Conservation (phyloP, 768 basidiomycete genomes). For the Pholiota conissans region DNA sequence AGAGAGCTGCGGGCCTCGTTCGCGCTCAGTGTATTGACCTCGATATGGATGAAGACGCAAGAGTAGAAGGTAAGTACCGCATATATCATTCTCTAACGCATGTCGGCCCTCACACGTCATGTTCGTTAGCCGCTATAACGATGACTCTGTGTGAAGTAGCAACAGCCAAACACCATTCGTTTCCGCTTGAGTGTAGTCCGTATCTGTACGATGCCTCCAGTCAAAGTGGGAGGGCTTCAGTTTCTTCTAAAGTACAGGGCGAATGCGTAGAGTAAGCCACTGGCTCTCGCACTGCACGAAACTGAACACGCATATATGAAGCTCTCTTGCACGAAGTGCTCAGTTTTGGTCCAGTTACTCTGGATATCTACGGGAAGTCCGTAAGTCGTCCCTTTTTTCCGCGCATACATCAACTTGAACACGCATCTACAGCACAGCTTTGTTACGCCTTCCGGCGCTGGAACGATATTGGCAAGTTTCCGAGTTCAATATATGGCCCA, state of each 20-base stretch:
- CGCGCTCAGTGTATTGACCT: conserved; percentile 52
- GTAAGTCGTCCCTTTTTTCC: conserved; percentile 42
- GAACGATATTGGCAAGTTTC: conserved; percentile 72
- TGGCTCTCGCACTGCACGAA: neutral
- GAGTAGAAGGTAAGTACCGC: conserved; percentile 58
- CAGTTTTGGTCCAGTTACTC: conserved; percentile 89
- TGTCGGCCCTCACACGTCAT: neutral
- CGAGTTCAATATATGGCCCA: neutral
- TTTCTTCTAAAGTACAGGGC: conserved; percentile 31
- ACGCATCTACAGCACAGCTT: conserved; percentile 55
- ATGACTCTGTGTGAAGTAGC: conserved; percentile 83
- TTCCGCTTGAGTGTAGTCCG: conserved; percentile 63
- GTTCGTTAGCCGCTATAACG: conserved; percentile 59
- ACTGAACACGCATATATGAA: conserved; percentile 24
- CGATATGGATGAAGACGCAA: conserved; percentile 58
- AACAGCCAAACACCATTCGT: conserved; percentile 65
- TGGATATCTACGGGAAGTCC: conserved; percentile 76
- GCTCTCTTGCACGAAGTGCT: conserved; percentile 73
- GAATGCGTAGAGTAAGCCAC: conserved; percentile 34
- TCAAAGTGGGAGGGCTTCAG: neutral
- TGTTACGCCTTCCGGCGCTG: conserved; percentile 74
- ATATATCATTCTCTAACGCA: neutral
- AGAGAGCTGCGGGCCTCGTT: conserved; percentile 47
- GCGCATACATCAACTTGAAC: conserved; percentile 12
- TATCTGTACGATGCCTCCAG: conserved; percentile 27